These are phyloP conservation scores for Cryphonectria naterciae DNA, from an alignment of 2,329 filamentous ascomycete genomes.

Conservation along the genomic window DNA sequence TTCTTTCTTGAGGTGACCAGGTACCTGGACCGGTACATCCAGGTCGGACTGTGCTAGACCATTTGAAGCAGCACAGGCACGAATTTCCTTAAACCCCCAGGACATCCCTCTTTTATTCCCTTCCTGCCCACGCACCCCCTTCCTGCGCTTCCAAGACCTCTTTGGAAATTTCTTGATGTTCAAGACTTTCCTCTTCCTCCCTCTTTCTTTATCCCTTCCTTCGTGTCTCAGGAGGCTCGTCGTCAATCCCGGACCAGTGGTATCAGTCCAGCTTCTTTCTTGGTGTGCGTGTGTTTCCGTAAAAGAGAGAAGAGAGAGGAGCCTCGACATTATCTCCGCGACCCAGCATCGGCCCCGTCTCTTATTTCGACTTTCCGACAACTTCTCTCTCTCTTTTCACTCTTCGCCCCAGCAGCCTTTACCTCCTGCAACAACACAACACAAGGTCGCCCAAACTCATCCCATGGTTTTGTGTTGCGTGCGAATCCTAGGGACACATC, in stretches of 20 bases:
- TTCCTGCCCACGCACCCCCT: conserved; percentile 15
- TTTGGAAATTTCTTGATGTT: conserved; percentile 44
- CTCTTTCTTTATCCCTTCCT: conserved; percentile 39
- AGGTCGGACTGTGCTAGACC: conserved; percentile 27
- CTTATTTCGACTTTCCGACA: conserved; percentile 30
- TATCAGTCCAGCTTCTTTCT: conserved; percentile 33
- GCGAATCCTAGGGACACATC: conserved; percentile 41
- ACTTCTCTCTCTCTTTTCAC: not conserved
- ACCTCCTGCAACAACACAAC: conserved; percentile 1
- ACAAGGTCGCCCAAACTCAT: conserved; percentile 20
- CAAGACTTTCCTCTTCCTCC: conserved; percentile 47
- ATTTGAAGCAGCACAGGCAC: conserved; percentile 28
- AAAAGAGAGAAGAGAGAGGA: not conserved
- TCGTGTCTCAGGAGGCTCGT: conserved; percentile 40
- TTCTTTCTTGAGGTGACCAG: conserved; percentile 20
- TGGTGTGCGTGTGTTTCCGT: not conserved
- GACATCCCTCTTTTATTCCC: conserved; percentile 43
- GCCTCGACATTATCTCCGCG: conserved; percentile 14
- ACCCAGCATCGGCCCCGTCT: conserved; percentile 23
- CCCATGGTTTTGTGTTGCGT: conserved; percentile 32
- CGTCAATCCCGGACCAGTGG: conserved; percentile 34
- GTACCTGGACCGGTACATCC: conserved; percentile 26
- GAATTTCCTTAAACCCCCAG: conserved; percentile 47
- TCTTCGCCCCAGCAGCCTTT: conserved; percentile 7
- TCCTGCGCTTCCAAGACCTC: conserved; percentile 35